Conservation (phyloP, 2,329 filamentous ascomycete genomes). For the Penicillium sp. region DNA sequence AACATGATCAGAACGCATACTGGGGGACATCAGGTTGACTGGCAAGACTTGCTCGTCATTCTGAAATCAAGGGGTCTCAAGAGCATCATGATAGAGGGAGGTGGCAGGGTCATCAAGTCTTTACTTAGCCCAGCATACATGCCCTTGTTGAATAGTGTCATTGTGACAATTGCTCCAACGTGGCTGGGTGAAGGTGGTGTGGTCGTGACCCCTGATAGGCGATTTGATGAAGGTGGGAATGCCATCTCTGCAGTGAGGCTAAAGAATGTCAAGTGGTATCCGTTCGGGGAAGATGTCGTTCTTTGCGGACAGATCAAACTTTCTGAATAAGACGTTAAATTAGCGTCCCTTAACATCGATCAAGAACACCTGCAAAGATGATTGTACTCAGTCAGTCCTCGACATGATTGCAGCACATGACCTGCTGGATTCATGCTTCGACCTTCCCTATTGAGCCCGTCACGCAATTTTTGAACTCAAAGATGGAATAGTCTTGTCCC, state of each 20-base stretch:
- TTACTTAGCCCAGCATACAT: conserved; percentile 59
- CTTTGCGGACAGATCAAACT: conserved; percentile 61
- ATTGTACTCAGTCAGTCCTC: neutral
- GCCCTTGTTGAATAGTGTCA: conserved; percentile 64
- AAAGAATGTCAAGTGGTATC: conserved; percentile 65
- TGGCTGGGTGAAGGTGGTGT: conserved; percentile 82
- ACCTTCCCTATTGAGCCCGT: too few relatives aligned
- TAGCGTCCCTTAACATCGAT: neutral
- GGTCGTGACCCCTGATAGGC: conserved; percentile 65
- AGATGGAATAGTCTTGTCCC: too few relatives aligned
- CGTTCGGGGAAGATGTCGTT: conserved; percentile 75
- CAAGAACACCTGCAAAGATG: neutral
- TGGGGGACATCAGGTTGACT: conserved; percentile 42
- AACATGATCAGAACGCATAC: conserved; percentile 14
- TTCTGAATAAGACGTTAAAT: neutral
- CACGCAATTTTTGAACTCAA: too few relatives aligned
- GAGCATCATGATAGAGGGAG: conserved; percentile 90
- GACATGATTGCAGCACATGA: neutral
- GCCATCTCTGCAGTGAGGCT: conserved; percentile 59
- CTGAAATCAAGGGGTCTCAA: conserved; percentile 56
- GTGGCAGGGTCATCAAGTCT: conserved; percentile 74
- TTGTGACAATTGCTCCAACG: conserved; percentile 82
- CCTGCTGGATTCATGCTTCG: too few relatives aligned
- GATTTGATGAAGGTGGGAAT: conserved; percentile 47
- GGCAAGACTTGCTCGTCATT: conserved; percentile 57